Base-by-base conservation (phyloP, 179 eudicot genomes). In the Corrigiola litoralis region DNA sequence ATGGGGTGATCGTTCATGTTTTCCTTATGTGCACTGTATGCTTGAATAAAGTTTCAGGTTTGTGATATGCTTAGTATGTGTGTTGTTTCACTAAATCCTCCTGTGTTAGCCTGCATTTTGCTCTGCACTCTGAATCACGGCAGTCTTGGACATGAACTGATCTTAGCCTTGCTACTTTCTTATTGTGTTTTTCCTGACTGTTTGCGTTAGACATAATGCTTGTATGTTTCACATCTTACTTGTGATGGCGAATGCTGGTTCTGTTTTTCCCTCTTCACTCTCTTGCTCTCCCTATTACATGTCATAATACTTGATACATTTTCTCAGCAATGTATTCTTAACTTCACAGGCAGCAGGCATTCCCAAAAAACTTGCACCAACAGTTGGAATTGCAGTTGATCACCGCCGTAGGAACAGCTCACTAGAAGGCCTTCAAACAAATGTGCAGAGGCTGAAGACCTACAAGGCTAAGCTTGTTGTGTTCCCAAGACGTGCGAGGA, bases 401-500 rank as follows among this genome's bases (percentile, higher is more conserved):
- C 97, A 91, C 58, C 76, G 96, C 8, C 86, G 97, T 58, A 80
- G 76, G 59, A 91, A 88, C 76, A 70, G 88, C 11, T 91, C 97
- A 4, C 54, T 91, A 20, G 97, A 91, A 76, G 79, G 84, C 48
- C 80, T 90, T 4, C 90, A 88, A 71, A 31, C 84, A 31, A 90
- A 90, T 70, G 87, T 84, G 2, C 90, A 84, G 78, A 82, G 95
- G 87, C 77, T 90, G 38, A 90, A 86, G 81, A 81, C 87, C 1
- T 85, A 84, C 85, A 90, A 90, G 79, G 92, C 95, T 55, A 88
- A 88, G 82, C 63, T 90, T 36, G 97, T 90, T 45, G 87, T 90
- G 77, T 90, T 88, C 95, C 97, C 97, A 64, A 82, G 88, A n/a
- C 81, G 74, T 48, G 76, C 82, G 14, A 71, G 75, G 65, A 87